Conservation (phyloP, 768 basidiomycete genomes). For the Naematelia aurantialba region DNA sequence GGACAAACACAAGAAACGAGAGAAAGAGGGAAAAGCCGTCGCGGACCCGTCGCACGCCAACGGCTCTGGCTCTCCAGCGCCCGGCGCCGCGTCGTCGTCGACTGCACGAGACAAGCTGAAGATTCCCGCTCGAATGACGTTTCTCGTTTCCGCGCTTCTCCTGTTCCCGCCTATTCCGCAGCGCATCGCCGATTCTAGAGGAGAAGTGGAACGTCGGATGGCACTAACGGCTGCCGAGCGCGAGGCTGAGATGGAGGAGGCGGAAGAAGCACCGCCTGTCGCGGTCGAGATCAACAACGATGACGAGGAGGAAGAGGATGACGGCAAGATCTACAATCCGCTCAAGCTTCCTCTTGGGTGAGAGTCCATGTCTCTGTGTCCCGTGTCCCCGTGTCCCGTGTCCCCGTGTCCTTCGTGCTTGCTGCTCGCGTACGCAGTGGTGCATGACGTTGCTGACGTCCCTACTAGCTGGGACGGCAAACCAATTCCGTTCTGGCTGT, state of each 20-base stretch:
- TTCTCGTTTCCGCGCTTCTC: slow-evolving; percentile 67
- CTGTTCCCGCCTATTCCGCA: slow-evolving; percentile 58
- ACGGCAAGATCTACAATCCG: slow-evolving; percentile 95
- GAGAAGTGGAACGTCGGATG: slow-evolving; percentile 93
- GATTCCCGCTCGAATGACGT: slow-evolving; percentile 64
- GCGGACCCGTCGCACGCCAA: slow-evolving; percentile 58
- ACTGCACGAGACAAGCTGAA: slow-evolving; percentile 28
- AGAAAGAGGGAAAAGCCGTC: slow-evolving; percentile 37
- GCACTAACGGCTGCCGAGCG: slow-evolving; percentile 96
- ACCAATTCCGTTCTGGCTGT: slow-evolving; percentile 78
- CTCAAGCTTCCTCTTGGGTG: slow-evolving; percentile 70
- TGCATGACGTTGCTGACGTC: slow-evolving; percentile 65
- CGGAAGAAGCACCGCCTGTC: slow-evolving; percentile 58
- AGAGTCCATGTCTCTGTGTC: too few relatives aligned
- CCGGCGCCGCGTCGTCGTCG: slow-evolving; percentile 37
- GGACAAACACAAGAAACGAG: slow-evolving; percentile 83
- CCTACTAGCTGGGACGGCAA: slow-evolving; percentile 77
- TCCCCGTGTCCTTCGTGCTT: neutral
- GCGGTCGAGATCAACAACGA: slow-evolving; percentile 38
- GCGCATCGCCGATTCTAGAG: slow-evolving; percentile 80
- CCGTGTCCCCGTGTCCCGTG: too few relatives aligned
- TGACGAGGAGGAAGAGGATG: slow-evolving; percentile 66
- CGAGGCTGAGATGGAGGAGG: slow-evolving; percentile 71
- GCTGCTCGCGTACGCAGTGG: neutral
- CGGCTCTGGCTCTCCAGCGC: slow-evolving; percentile 14